Base-by-base conservation (phyloP, 345 rosid genomes). In the Salix purpurea region DNA sequence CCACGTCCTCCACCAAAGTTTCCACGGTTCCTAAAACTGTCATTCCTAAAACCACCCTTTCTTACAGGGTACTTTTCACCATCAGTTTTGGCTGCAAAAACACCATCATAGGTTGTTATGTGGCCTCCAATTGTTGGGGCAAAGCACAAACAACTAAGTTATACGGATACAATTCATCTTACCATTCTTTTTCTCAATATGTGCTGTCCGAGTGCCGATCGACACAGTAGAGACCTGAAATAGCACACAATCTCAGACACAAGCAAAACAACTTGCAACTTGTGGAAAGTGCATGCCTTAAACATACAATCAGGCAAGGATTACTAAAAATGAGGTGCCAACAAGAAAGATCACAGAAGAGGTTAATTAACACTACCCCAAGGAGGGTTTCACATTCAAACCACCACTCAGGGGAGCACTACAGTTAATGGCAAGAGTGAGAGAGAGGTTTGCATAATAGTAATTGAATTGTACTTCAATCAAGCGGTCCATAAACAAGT, bases 161-260 rank as follows among this genome's bases (percentile, higher is more conserved):
- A 30, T 23, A 42, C 4, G 48, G 60, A 23, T 12, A 7, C 42
- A 24, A 73, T 26, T 64, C 8, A 65, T 78, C 86, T 80, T 79
- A 80, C 98, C 97, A 84, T 90, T 88, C 81, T 92, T 94, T 70
- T 76, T 92, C 83, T 92, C 97, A 37, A 94, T 91, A 42, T 91
- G 89, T 58, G 91, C 96, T 71, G 52, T 79, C n/a, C 94, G 76
- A 74, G 78, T 84, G 39, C 96, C 98, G 26, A 94, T 85, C 56
- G 68, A 73, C 61, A 92, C 76, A 7, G 92, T 83, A 61, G 81
- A 70, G 71, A 77, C 93, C 87, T 89, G 88, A 54, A 74, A 80
- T 32, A 44, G 15, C 18, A 3, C 28, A 14, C 23, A 14, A 69
- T 42, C 32, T 54, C 32, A 77, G 80, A 52, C 8, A 24, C 23